Evolutionary conservation across 352 stramenopile genomes (phyloP).

Genomic region (Discostella stelligera): DNA sequence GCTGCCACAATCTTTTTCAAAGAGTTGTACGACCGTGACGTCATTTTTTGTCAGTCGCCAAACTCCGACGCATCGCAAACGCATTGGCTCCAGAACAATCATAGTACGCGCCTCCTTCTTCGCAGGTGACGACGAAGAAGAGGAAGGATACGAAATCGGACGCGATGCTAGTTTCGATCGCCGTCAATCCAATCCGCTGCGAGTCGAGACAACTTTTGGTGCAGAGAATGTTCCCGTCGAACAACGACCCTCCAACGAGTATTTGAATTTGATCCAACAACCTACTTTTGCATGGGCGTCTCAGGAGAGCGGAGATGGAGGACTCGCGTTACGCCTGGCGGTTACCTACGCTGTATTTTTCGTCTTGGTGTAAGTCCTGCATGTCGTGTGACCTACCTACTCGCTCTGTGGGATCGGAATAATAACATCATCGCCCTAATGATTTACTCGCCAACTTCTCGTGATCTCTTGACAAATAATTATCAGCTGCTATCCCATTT

Average conservation of each 20-base stretch:
- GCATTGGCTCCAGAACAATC: not conserved
- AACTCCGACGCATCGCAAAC: not conserved
- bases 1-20: not conserved
- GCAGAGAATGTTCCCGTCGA: constrained; percentile 70
- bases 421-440: not conserved
- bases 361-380: constrained; percentile 39
- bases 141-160: constrained; percentile 25
- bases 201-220: constrained; percentile 65
- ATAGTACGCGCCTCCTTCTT: not conserved
- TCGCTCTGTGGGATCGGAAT: not conserved
- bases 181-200: constrained; percentile 1
- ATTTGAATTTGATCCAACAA: constrained; percentile 63
- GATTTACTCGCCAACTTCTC: not conserved
- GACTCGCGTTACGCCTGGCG: constrained; percentile 52
- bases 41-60: not conserved
- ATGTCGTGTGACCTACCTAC: not conserved
- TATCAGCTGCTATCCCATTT: constrained; percentile 73
- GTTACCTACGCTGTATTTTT: constrained; percentile 64
- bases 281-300: constrained; percentile 74
- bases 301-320: constrained; percentile 55
- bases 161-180: not conserved
- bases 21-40: not conserved
- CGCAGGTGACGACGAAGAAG: constrained; percentile 5
- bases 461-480: not conserved
- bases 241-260: constrained; percentile 77